Percentiles rank a stretch among this genome's conserved stretches.
These are phyloP conservation scores for Thyridium curvatum DNA, from an alignment of 2,329 filamentous ascomycete genomes.

Conservation along the genomic window DNA sequence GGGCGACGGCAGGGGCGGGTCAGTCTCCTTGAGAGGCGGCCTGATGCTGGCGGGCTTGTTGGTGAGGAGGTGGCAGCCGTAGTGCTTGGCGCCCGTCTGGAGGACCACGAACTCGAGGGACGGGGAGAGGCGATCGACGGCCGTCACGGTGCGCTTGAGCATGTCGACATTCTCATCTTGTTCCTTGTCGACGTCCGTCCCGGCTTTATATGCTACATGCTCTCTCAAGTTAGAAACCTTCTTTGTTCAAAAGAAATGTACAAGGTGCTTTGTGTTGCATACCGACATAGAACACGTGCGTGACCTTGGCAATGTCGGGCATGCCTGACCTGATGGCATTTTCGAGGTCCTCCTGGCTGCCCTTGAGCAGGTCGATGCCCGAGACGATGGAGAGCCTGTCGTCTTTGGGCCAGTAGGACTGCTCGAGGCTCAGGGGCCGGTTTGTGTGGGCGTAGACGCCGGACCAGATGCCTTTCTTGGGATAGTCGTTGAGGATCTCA, in stretches of 20 bases:
- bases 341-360: constrained; percentile 29
- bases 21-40: constrained; percentile 22
- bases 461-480: constrained; percentile 10
- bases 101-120: constrained; percentile 28
- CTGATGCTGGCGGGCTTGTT: constrained; percentile 27
- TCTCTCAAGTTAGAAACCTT: background rate
- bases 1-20: constrained; percentile 24
- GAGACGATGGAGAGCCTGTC: constrained; percentile 30
- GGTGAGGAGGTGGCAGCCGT: constrained; percentile 33
- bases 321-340: constrained; percentile 22
- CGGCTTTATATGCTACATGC: constrained; percentile 32
- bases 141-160: constrained; percentile 28
- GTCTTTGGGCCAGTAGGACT: constrained; percentile 29
- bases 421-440: constrained; percentile 16
- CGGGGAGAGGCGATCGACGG: constrained; percentile 23
- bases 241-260: background rate
- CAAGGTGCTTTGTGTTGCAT: constrained; percentile 1
- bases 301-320: constrained; percentile 26
- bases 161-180: constrained; percentile 30
- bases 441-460: constrained; percentile 15
- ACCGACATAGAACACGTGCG: constrained; percentile 35
- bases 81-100: constrained; percentile 27
- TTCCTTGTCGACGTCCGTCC: constrained; percentile 27
- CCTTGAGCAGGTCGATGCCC: constrained; percentile 32
- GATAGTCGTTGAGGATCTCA: constrained; percentile 13